Conservation (phyloP, 208 protist species). For the Wallacemonas sp. region DNA sequence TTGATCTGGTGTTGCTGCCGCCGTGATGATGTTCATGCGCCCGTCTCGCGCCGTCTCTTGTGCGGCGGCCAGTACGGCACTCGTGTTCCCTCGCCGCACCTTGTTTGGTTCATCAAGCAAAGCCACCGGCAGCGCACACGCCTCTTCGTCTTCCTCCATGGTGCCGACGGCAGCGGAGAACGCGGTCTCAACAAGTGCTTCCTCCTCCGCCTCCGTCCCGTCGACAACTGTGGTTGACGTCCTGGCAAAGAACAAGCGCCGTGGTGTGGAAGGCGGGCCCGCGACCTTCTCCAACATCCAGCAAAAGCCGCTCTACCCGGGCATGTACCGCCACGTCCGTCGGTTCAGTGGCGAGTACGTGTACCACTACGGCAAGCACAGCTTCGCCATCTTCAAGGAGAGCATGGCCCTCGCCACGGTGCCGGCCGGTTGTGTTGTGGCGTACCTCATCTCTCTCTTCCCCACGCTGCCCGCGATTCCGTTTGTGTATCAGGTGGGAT, state of each 20-base stretch:
- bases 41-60: no score
- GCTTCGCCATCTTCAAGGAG: constrained; percentile 63
- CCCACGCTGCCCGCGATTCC: constrained; percentile 29
- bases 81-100: no score
- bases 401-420: constrained; percentile 47
- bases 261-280: background rate
- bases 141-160: no score
- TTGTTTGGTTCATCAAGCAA: no score
- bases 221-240: constrained; percentile 1
- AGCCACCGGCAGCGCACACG: no score
- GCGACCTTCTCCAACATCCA: constrained; percentile 52
- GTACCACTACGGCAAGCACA: constrained; percentile 77
- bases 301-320: constrained; percentile 67
- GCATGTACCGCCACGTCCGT: constrained; percentile 46
- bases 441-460: constrained; percentile 37
- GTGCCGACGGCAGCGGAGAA: background rate
- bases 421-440: constrained; percentile 57
- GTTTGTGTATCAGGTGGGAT: constrained; percentile 43
- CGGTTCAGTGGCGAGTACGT: constrained; percentile 77
- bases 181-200: background rate
- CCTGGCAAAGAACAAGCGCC: background rate
- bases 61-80: no score
- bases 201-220: background rate
- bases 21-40: no score
- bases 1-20: no score